Evolutionary conservation across 805 yeast species (phyloP).

Genomic region (Suhomyces vadensis): DNA sequence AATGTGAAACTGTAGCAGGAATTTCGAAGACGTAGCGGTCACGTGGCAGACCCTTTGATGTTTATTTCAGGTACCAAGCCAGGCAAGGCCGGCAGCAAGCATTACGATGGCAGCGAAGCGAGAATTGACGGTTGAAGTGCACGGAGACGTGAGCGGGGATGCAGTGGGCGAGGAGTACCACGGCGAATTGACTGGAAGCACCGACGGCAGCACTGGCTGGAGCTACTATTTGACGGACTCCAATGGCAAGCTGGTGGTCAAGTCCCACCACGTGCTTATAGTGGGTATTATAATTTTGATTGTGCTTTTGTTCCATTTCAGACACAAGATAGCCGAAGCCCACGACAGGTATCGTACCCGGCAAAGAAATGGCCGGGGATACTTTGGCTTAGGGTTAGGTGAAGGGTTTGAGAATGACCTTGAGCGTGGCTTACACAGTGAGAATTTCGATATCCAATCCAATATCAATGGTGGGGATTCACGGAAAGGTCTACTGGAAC

Average conservation of each 20-base stretch:
- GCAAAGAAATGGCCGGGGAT: slow-evolving; percentile 22
- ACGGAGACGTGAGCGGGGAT: neutral
- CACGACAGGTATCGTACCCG: slow-evolving; percentile 32
- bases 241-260: slow-evolving; percentile 4
- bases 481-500: slow-evolving; percentile 62
- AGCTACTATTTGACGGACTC: slow-evolving; percentile 4
- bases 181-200: neutral
- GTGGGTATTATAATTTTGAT: slow-evolving; percentile 14
- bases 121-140: neutral
- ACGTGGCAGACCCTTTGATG: no score
- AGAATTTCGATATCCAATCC: slow-evolving; percentile 51
- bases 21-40: no score
- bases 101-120: no score
- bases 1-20: no score
- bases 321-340: slow-evolving; percentile 28
- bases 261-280: slow-evolving; percentile 19
- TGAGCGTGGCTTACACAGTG: slow-evolving; percentile 58
- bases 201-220: neutral
- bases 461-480: slow-evolving; percentile 49
- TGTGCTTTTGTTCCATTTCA: slow-evolving; percentile 31
- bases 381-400: slow-evolving; percentile 26
- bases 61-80: no score
- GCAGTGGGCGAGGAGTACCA: neutral
- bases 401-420: slow-evolving; percentile 42
- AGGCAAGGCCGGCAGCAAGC: no score